Conservation (phyloP, 805 yeast genomes). For the Saccharomycopsis malanga region DNA sequence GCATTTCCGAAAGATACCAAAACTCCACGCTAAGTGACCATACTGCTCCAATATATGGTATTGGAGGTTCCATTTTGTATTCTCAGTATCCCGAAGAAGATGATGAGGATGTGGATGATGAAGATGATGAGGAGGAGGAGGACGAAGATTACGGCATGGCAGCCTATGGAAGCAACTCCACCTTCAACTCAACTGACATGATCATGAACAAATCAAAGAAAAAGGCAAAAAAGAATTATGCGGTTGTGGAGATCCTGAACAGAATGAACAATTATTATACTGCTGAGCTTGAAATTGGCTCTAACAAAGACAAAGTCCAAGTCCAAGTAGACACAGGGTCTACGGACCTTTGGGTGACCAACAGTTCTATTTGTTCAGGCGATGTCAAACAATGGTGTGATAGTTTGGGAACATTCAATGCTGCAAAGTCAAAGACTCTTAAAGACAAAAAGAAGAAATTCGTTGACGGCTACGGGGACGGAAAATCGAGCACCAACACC, state of each 20-base stretch:
- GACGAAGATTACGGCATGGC: too few relatives aligned
- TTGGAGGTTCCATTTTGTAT: too few relatives aligned
- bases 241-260: constrained; percentile 10
- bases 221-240: background rate
- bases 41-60: too few relatives aligned
- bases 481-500: background rate
- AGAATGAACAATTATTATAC: constrained; percentile 4
- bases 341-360: constrained; percentile 13
- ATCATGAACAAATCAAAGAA: constrained; percentile 2
- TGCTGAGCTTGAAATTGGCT: constrained; percentile 7
- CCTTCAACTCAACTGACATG: background rate
- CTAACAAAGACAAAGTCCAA: constrained; percentile 1
- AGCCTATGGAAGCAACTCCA: too few relatives aligned
- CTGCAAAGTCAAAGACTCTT: background rate
- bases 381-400: background rate
- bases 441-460: background rate
- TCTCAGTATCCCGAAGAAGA: too few relatives aligned
- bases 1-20: too few relatives aligned
- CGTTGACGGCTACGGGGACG: background rate
- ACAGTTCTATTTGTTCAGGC: background rate
- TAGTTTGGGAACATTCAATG: constrained; percentile 4
- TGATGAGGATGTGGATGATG: too few relatives aligned
- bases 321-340: constrained; percentile 15
- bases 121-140: too few relatives aligned
- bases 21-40: too few relatives aligned